Conservation (phyloP, 352 stramenopile species). For the Globisporangium spinosum region DNA sequence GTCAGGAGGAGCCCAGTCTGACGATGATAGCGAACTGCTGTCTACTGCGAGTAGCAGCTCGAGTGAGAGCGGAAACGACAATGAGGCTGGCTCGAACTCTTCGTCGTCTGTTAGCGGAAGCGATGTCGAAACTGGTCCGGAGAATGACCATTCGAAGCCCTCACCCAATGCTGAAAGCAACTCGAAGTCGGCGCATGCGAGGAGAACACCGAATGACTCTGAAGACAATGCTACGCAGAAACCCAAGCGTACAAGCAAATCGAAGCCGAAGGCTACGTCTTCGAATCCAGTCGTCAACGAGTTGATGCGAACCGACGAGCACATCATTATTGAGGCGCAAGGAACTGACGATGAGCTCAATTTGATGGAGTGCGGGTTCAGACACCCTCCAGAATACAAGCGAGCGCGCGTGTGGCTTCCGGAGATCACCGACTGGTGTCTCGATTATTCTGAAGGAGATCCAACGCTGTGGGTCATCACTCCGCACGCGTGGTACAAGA, state of each 20-base stretch:
- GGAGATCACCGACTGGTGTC: slow-evolving; percentile 84
- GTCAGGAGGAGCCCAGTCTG: slow-evolving; percentile 29
- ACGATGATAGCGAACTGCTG: slow-evolving; percentile 33
- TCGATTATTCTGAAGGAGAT: slow-evolving; percentile 85
- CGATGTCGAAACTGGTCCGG: slow-evolving; percentile 28
- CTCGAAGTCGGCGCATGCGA: neutral
- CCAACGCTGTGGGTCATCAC: slow-evolving; percentile 85
- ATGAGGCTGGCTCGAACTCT: slow-evolving; percentile 35
- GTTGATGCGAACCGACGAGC: slow-evolving; percentile 72
- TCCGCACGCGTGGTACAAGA: slow-evolving; percentile 82
- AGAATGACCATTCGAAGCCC: slow-evolving; percentile 4
- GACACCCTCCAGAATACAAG: slow-evolving; percentile 59
- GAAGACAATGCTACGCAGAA: slow-evolving; percentile 4
- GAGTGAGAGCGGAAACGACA: slow-evolving; percentile 58
- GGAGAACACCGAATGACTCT: neutral
- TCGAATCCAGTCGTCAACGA: slow-evolving; percentile 53
- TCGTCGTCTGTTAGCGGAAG: slow-evolving; percentile 34
- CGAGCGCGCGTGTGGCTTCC: slow-evolving; percentile 71
- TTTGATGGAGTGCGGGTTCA: slow-evolving; percentile 75
- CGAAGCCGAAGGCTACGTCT: slow-evolving; percentile 18
- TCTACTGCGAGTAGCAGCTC: slow-evolving; percentile 48
- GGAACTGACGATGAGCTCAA: slow-evolving; percentile 69
- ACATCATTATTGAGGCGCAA: slow-evolving; percentile 37
- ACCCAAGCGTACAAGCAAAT: slow-evolving; percentile 10
- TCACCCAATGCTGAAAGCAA: neutral